phyloP scores from a whole-genome alignment of 169 alveolate genomes.

The Theileria annulata region DNA sequence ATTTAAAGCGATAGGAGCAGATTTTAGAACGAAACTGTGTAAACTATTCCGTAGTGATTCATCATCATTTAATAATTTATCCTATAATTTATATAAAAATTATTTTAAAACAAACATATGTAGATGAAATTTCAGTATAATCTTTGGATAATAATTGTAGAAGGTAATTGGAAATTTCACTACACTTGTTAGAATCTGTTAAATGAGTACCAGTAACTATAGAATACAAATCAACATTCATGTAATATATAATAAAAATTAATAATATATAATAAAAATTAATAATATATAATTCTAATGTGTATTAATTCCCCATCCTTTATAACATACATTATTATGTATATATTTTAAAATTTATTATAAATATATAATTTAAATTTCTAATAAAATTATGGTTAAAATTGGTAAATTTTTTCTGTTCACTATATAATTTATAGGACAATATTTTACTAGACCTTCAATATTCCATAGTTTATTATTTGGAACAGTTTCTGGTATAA shows the following conservation, averaged over 20 bases:
- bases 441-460: constrained; percentile 33
- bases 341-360: too few relatives aligned
- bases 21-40: constrained; percentile 33
- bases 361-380: too few relatives aligned
- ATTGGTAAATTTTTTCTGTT: neutral
- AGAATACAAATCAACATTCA: constrained; percentile 24
- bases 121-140: constrained; percentile 24
- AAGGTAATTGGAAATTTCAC: constrained; percentile 28
- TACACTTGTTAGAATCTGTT: constrained; percentile 4
- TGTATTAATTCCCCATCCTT: constrained; percentile 15
- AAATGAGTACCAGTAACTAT: constrained; percentile 24
- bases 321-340: neutral
- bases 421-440: neutral
- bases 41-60: constrained; percentile 30
- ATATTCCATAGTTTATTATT: constrained; percentile 57
- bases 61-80: constrained; percentile 24
- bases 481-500: constrained; percentile 58
- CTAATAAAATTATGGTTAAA: constrained; percentile 18
- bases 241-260: neutral
- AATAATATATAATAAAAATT: neutral
- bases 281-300: neutral
- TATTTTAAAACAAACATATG: constrained; percentile 14
- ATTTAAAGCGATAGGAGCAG: constrained; percentile 22
- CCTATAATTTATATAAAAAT: neutral
- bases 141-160: constrained; percentile 49